Base-by-base conservation (phyloP, 2,329 filamentous ascomycete species). In the Colletotrichum sp. region DNA sequence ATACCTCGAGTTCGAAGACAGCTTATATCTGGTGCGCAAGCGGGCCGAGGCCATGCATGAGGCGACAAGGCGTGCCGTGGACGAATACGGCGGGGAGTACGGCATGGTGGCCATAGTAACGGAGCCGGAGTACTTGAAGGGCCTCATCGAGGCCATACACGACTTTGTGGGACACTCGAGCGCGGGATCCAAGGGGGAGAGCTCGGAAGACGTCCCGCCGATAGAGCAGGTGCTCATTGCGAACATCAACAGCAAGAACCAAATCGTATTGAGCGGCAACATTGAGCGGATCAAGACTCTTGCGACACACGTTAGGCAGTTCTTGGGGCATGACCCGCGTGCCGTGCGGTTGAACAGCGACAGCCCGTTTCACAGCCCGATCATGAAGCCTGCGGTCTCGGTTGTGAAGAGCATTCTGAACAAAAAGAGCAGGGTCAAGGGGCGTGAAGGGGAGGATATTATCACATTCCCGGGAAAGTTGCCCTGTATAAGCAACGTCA, bases 71-170 rank as follows among this genome's bases (percentile, higher is more conserved):
- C 87, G 90, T 29, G 95, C 95, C 6, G 88, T 90, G 15, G 89
- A 92, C 77, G 86, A 91, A 77, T 92, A 93, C 78, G 95, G 95
- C 72, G 94, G 95, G 78, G 94, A 96, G 80, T 97, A 98, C 81
- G 96, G 96, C 82, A 99, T 99, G 96, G 93, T 98, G 29, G 96
- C 96, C 6, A 88, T 98, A 13, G 93, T 99, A 9, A 98, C 95
- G 75, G 96, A 98, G 82, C 93, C 95, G 5, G 90, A 93, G 78
- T 94, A 95, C 82, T 90, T 98, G 75, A 85, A 88, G 15, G 84
- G 88, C 7, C 88, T 98, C 69, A 91, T 98, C 74, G 89, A 89
- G 72, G 93, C 94, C 4, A 95, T 98, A 76, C 90, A 93, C 82
- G 93, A 95, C 78, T 98, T 98, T 80, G 90, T 98, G 19, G 93